Conservation (phyloP, 371 early-diverging fungal genomes). For the Apophysomyces trapeziformis region DNA sequence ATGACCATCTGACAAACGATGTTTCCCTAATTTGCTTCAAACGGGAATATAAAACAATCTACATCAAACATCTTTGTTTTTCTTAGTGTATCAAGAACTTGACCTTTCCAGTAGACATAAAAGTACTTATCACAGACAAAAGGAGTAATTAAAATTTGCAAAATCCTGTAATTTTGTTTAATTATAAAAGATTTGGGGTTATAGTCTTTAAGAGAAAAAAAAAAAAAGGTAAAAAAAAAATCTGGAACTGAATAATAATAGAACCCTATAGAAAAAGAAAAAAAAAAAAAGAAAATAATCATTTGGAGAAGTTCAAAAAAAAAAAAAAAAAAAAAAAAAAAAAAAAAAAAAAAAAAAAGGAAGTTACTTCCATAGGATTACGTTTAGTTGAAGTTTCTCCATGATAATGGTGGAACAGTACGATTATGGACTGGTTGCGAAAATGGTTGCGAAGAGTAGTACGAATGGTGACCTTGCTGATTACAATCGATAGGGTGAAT, state of each 20-base stretch:
- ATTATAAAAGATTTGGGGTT: background rate
- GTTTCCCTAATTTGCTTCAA: too few species aligned
- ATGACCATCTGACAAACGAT: background rate
- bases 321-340: slow-evolving; percentile 6
- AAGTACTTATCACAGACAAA: background rate
- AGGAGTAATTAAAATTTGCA: too few species aligned
- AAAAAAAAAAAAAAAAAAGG: too few species aligned
- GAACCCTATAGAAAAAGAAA: background rate
- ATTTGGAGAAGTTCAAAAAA: background rate
- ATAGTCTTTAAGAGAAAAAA: background rate
- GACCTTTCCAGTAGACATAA: background rate
- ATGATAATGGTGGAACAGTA: background rate
- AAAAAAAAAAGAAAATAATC: background rate
- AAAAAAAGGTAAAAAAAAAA: background rate
- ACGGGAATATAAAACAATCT: too few species aligned
- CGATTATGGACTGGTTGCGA: background rate
- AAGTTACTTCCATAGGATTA: too few species aligned
- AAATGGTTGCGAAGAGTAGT: slow-evolving; percentile 1
- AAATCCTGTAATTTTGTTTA: background rate
- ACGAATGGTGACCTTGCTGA: background rate
- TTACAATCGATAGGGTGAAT: background rate
- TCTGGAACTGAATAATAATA: background rate
- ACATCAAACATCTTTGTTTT: too few species aligned
- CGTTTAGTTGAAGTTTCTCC: slow-evolving; percentile 2
- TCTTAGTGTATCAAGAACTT: too few species aligned